Base-by-base conservation (phyloP, 169 alveolate genomes). In the Plasmodium cynomolgi region DNA sequence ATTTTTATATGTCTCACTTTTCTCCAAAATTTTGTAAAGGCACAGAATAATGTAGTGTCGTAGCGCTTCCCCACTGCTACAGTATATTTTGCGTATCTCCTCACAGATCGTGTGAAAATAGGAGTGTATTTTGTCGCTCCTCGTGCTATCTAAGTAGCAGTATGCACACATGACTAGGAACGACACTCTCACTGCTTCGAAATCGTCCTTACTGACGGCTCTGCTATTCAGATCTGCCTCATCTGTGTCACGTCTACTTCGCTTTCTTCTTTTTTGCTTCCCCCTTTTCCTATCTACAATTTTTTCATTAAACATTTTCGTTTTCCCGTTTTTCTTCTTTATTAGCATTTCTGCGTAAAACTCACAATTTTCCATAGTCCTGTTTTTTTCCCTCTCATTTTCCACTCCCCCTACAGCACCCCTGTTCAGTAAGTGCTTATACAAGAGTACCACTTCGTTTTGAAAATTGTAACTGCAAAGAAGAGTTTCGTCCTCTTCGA, bases 1-100 rank as follows among this genome's bases (percentile, higher is more conserved):
- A 82, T 91, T 71, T 82, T 91, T 91, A 82, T 82, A 72, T 39
- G 37, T 47, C 33, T 82, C 81, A 81, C 90, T 50, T 81, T 71
- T 91, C 26, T 91, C 83, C 44, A 91, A 73, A 33, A 91, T 71
- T 82, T 91, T 91, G 41, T 82, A 82, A 81, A 83, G 56, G 3
- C 92, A 91, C 74, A 91, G 41, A 37, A 91, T 13, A 81, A 82
- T 82, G 72, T 91, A 91, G 62, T 82, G 77, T 44, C 62, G 79
- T 31, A 75, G 26, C 33, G 13, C 6, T 13, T 33, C 86, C 37
- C 37, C 71, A 39, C 84, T 39, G 47, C 26, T 44, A 9, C 31
- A 71, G 84, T 58, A 91, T 71, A 91, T 91, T 29, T 91, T 50
- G 31, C 37, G 56, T 73, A 91, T 79, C 47, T 82, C 92, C 3